Percentiles rank a stretch among this genome's conserved stretches.
These are phyloP conservation scores for Zygosaccharomyces gambellarensis DNA, from an alignment of 805 yeast genomes.

Conservation along the genomic window DNA sequence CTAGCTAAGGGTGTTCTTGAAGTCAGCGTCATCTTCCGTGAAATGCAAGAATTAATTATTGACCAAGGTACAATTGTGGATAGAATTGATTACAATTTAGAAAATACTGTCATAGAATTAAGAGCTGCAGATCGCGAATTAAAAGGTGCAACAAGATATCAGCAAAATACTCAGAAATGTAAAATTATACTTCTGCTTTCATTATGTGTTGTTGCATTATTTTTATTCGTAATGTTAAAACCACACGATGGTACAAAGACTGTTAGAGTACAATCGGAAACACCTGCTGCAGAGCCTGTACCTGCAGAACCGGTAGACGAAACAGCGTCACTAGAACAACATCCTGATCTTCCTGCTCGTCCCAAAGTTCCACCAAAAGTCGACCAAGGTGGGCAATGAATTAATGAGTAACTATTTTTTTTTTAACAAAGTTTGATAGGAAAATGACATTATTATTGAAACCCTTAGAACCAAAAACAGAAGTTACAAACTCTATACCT, in stretches of 20 bases:
- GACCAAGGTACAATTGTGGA: constrained; percentile 95
- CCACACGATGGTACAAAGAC: constrained; percentile 37
- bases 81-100: constrained; percentile 87
- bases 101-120: constrained; percentile 70
- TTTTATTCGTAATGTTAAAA: constrained; percentile 65
- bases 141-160: constrained; percentile 70
- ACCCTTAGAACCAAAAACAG: background rate
- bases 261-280: background rate
- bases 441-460: background rate
- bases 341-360: background rate
- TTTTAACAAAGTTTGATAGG: background rate
- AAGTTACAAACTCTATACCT: constrained; percentile 2
- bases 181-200: constrained; percentile 72
- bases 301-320: too few species aligned
- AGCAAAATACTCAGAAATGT: constrained; percentile 86
- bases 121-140: constrained; percentile 75
- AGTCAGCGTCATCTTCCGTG: constrained; percentile 87
- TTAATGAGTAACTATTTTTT: too few species aligned
- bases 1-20: constrained; percentile 93
- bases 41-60: constrained; percentile 83
- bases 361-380: background rate
- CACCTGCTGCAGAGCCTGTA: background rate
- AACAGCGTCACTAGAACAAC: background rate
- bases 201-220: constrained; percentile 63
- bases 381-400: background rate